Conservation (phyloP, 768 basidiomycete species). For the Galerina marginata region DNA sequence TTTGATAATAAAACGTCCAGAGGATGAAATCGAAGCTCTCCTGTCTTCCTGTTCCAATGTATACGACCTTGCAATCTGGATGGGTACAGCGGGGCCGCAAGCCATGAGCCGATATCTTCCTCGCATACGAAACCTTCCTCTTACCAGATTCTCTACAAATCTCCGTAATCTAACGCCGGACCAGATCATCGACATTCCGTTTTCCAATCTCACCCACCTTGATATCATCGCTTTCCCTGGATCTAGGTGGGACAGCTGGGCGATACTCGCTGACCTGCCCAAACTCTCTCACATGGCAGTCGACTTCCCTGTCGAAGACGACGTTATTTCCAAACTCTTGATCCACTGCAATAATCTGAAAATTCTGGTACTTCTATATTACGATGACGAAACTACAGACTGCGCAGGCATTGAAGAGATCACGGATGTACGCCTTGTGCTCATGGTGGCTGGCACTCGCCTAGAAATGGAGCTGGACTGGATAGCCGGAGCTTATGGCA, state of each 20-base stretch:
- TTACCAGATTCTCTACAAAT: neutral
- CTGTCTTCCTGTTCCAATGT: neutral
- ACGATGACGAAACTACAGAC: neutral
- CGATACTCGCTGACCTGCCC: neutral
- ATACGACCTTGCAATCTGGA: neutral
- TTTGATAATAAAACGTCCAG: neutral
- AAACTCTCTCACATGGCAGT: conserved; percentile 1
- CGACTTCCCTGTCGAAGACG: neutral
- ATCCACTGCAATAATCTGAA: neutral
- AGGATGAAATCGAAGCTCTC: neutral
- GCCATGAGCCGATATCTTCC: neutral
- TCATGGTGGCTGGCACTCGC: neutral
- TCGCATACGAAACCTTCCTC: neutral
- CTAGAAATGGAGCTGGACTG: neutral
- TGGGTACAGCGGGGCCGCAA: no score
- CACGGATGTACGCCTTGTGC: neutral
- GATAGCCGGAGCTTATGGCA: neutral
- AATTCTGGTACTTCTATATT: neutral
- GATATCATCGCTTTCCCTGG: neutral
- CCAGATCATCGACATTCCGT: neutral
- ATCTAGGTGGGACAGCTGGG: neutral
- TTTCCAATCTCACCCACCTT: conserved; percentile 4
- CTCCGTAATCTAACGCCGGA: neutral
- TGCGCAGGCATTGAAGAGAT: neutral
- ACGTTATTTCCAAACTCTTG: neutral